Conservation (phyloP, 371 early-diverging fungal genomes). For the Gilbertella persicaria region DNA sequence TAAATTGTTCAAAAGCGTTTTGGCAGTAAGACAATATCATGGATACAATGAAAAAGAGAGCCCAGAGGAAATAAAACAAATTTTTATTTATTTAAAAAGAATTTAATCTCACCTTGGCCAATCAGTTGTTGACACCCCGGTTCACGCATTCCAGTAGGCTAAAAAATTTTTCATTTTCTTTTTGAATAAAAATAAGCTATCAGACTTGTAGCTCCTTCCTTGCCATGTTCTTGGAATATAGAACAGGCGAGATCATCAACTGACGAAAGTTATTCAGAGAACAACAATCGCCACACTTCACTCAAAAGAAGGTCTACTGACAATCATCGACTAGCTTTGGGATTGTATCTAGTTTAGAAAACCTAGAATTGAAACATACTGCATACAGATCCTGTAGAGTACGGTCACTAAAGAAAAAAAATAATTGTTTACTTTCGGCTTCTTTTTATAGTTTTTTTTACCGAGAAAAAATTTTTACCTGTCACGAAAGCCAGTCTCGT, state of each 20-base stretch:
- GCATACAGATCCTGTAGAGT: slow-evolving; percentile 53
- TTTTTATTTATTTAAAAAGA: background rate
- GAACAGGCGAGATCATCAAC: slow-evolving; percentile 49
- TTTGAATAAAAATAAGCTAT: slow-evolving; percentile 27
- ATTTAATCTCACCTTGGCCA: background rate
- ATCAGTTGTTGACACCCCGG: background rate
- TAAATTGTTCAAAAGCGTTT: slow-evolving; percentile 18
- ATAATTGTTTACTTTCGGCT: slow-evolving; percentile 2
- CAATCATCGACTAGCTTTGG: slow-evolving; percentile 42
- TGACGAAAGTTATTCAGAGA: slow-evolving; percentile 22
- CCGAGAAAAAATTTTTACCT: too few species aligned
- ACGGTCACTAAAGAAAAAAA: slow-evolving; percentile 42
- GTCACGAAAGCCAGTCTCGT: too few species aligned
- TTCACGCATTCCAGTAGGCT: background rate
- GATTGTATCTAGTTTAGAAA: slow-evolving; percentile 42
- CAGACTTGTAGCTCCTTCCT: slow-evolving; percentile 41
- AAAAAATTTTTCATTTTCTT: slow-evolving; percentile 13
- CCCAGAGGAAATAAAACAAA: background rate
- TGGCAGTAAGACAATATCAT: background rate
- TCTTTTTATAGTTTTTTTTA: slow-evolving; percentile 10
- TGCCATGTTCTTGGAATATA: slow-evolving; percentile 36
- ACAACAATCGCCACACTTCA: slow-evolving; percentile 35
- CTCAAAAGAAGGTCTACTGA: slow-evolving; percentile 40
- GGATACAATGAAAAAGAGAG: background rate
- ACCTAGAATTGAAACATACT: slow-evolving; percentile 46